Base-by-base conservation (phyloP, 257 asterid genomes). In the Ilex asprella region DNA sequence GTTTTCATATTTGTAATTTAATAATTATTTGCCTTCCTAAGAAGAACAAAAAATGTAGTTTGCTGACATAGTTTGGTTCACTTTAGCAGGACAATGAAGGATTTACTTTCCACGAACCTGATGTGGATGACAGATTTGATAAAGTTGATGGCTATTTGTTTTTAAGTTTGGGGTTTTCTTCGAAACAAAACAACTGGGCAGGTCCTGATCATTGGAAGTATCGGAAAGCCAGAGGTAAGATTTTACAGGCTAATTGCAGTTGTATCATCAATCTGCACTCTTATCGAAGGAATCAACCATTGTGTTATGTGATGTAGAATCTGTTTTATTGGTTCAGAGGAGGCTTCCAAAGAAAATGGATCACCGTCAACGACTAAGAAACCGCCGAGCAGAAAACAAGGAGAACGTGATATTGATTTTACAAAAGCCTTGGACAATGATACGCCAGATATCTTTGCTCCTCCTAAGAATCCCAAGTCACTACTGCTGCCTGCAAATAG, bases 121-220 rank as follows among this genome's bases (percentile, higher is more conserved):
- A 77, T 59, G 84, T 68, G 64, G 86, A 84, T 64, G 88, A 79
- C 60, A 79, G 79, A 71, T 78, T 71, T 75, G 91, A 71, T 67
- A 83, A 80, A 72, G 91, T 93, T 55, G 99, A 93, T 69, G 85
- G 78, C 59, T 85, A 83, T 67, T 71, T 89, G 68, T 78, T 84
- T 73, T 75, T 63, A 69, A 89, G 86, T 79, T 79, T 89, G 82
- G 97, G 96, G 63, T 79, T 89, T 67, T 69, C 88, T 54, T 68
- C 89, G 35, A 93, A 84, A 78, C 91, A 82, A 72, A 93, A 93
- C 79, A 85, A 95, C 12, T 93, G 99, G 99, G 99, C 99, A 16
- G 97, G 99, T 68, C 95, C 99, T 62, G 82, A 80, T 73, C 99
- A 93, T 44, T 93, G 99, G 99, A 93, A 89, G 70, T 89, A 80